These are phyloP conservation scores for Skeletonema grethae DNA, from an alignment of 108 stramenopile species.

Conservation along the genomic window DNA sequence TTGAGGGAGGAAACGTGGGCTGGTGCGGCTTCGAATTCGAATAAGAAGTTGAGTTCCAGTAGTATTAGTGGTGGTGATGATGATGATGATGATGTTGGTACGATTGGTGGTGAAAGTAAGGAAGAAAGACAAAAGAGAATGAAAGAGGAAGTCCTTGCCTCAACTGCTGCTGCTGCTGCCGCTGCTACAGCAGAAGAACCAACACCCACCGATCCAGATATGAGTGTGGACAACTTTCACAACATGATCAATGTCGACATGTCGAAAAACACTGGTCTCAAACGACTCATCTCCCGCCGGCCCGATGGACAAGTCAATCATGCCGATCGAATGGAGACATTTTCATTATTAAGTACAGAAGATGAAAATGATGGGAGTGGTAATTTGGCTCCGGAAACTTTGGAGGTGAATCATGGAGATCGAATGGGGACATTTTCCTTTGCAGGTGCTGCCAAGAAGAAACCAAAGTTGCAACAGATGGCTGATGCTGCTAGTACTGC, in stretches of 20 bases:
- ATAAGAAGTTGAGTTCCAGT: not conserved
- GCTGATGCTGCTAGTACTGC: conserved; percentile 8
- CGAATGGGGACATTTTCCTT: conserved; percentile 25
- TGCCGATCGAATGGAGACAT: conserved; percentile 11
- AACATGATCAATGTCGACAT: conserved; percentile 10
- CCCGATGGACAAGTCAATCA: conserved; percentile 12
- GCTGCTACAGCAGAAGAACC: not conserved
- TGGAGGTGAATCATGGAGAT: conserved; percentile 15
- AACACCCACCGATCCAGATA: not conserved
- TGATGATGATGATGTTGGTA: not conserved
- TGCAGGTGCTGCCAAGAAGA: conserved; percentile 5
- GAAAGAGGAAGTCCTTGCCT: conserved; percentile 3
- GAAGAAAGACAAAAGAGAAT: too few relatives aligned
- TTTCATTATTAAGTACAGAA: conserved; percentile 13
- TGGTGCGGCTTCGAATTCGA: not conserved
- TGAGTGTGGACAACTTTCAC: conserved; percentile 15
- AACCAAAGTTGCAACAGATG: too few relatives aligned
- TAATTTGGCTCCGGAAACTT: not conserved
- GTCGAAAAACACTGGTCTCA: not conserved
- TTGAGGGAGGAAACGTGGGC: conserved; percentile 3
- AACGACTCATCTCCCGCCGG: not conserved
- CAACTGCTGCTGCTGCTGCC: not conserved
- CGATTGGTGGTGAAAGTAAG: too few relatives aligned
- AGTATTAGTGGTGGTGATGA: not conserved
- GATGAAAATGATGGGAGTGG: conserved; percentile 8